Conservation (phyloP, 2,329 filamentous ascomycete genomes). For the Pseudohalonectria lignicola region DNA sequence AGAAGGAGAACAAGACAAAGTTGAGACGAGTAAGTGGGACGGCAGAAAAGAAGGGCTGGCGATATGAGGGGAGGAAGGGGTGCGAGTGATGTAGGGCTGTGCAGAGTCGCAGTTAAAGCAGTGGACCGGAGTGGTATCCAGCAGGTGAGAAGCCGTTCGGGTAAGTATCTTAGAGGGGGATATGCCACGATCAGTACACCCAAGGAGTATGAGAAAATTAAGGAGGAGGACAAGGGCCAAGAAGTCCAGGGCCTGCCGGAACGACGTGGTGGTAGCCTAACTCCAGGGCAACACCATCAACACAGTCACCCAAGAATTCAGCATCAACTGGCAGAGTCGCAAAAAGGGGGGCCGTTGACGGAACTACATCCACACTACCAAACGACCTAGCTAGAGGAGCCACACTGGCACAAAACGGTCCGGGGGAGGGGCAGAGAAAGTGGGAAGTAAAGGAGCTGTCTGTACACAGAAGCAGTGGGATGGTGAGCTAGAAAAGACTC, state of each 20-base stretch:
- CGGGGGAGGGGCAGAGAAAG: too few species aligned
- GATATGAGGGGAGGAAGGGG: background rate
- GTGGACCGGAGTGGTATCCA: background rate
- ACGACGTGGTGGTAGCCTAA: too few species aligned
- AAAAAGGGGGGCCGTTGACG: background rate
- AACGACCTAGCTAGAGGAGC: too few species aligned
- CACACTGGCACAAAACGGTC: background rate
- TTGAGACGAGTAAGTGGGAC: slow-evolving; percentile 1
- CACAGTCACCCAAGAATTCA: too few species aligned
- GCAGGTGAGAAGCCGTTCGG: background rate
- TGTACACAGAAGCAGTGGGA: too few species aligned
- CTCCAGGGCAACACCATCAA: too few species aligned
- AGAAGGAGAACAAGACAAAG: slow-evolving; percentile 1
- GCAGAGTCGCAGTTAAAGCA: background rate
- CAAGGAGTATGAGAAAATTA: too few species aligned
- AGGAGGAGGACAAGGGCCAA: background rate
- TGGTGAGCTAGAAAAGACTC: too few species aligned
- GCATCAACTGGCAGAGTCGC: background rate
- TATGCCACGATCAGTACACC: background rate
- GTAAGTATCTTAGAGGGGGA: background rate
- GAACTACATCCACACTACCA: background rate
- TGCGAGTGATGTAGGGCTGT: background rate
- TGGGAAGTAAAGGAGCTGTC: too few species aligned
- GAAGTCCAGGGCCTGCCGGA: background rate
- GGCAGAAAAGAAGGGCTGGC: background rate